Evolutionary conservation across 2,329 filamentous ascomycete genomes (phyloP).

Genomic region (Hortaea werneckii): DNA sequence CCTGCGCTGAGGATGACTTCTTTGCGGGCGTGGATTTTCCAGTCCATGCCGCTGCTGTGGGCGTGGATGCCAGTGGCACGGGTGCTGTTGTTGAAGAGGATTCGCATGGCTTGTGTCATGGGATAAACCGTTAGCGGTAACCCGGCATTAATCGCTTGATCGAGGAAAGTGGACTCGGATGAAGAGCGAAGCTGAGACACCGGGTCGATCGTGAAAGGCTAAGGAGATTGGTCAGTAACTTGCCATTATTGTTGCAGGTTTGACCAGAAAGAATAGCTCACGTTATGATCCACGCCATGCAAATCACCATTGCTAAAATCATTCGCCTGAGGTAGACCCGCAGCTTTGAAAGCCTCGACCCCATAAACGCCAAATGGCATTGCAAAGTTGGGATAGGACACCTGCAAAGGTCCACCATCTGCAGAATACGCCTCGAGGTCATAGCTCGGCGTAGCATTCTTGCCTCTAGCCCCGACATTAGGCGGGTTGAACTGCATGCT

Average conservation of each 20-base stretch:
- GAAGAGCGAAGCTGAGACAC: not conserved
- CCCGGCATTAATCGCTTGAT: not conserved
- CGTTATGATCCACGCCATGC: not conserved
- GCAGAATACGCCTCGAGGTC: constrained; percentile 7
- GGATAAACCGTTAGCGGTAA: not conserved
- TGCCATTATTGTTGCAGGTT: no score
- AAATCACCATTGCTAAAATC: not conserved
- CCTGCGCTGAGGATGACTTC: constrained; percentile 38
- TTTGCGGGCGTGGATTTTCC: constrained; percentile 20
- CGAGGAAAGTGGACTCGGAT: not conserved
- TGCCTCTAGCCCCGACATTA: constrained; percentile 4
- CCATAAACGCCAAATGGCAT: constrained; percentile 13
- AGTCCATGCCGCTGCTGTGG: constrained; percentile 14
- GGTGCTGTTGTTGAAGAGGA: constrained; percentile 23
- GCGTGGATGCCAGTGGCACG: constrained; percentile 17
- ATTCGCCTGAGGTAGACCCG: constrained; percentile 13
- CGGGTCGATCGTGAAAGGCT: not conserved
- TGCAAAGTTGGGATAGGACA: constrained; percentile 20
- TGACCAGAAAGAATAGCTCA: not conserved
- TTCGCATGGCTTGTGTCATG: constrained; percentile 10
- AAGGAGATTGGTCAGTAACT: no score
- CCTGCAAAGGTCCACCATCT: constrained; percentile 24
- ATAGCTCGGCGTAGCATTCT: constrained; percentile 8
- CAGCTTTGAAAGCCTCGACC: not conserved
- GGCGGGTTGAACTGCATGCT: constrained; percentile 11